phyloP scores from a whole-genome alignment of 2,329 filamentous ascomycete genomes.

The Didymella lethalis region DNA sequence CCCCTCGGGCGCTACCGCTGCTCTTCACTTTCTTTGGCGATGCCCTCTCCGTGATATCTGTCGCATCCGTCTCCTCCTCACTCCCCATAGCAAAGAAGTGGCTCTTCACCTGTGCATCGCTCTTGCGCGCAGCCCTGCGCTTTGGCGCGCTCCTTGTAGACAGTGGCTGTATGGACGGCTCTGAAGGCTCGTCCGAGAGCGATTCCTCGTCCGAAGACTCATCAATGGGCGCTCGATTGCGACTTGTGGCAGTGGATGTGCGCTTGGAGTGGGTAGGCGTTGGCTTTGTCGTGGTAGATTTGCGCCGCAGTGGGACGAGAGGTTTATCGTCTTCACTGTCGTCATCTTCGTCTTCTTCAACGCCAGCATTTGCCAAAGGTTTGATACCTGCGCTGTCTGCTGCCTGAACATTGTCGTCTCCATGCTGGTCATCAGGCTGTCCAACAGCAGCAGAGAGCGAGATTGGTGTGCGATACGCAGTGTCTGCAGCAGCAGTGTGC shows the following conservation, averaged over 20 bases:
- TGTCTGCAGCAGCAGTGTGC: conserved; percentile 19
- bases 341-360: conserved; percentile 29
- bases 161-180: conserved; percentile 16
- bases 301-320: conserved; percentile 23
- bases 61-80: conserved; percentile 46
- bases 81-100: conserved; percentile 45
- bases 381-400: not conserved
- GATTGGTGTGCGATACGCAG: conserved; percentile 41
- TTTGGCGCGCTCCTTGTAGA: conserved; percentile 31
- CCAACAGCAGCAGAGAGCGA: conserved; percentile 47
- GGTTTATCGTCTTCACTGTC: conserved; percentile 41
- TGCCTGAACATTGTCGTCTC: not conserved
- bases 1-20: conserved; percentile 23
- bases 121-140: conserved; percentile 39
- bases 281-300: conserved; percentile 7
- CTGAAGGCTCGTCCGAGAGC: conserved; percentile 20
- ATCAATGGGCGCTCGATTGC: conserved; percentile 19
- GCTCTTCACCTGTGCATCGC: conserved; percentile 43
- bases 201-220: conserved; percentile 23
- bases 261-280: conserved; percentile 20
- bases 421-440: conserved; percentile 18
- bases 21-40: conserved; percentile 29
- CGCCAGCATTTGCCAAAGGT: conserved; percentile 10
- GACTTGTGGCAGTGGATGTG: conserved; percentile 8
- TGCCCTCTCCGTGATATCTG: conserved; percentile 33